Base-by-base conservation (phyloP, 2,329 filamentous ascomycete species). In the Pseudonectria foliicola region DNA sequence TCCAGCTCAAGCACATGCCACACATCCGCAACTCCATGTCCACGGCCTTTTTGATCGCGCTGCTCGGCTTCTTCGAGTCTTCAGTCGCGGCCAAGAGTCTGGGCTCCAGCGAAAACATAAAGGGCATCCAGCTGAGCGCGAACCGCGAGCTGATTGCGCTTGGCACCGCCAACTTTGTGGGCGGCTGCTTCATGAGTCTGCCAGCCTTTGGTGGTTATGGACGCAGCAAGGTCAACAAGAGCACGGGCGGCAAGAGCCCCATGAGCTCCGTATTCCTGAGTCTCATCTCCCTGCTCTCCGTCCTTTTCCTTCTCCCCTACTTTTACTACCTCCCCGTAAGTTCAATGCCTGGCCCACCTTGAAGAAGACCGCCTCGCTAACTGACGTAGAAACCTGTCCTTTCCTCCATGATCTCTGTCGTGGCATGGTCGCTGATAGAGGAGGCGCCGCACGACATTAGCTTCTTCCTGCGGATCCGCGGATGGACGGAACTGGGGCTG, bases 61-160 rank as follows among this genome's bases (percentile, higher is more conserved):
- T 98, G 15, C 78, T 98, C 0, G 92, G 92, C n/a, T 98, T 98
- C 62, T 98, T 98, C 52, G 92, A 98, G 61, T 95, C 87, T 3
- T 95, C 88, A 0, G 88, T 98, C 10, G 92, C 92, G 1, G 92
- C 92, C 25, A 96, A 96, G 63, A 90, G 85, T 43, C 66, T 98
- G 3, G 84, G 83, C 6, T 75, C 76, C 27, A 68, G 68, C 33
- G 76, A 82, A 43, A 77, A 77, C 8, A 81, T 95, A 23, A 75
- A 85, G 40, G 83, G 80, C 23, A 86, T 95, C 56, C 77, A 83
- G 34, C 70, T 95, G 27, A 95, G 88, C 55, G 77, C 92, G 2
- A 98, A 98, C 56, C 75, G 92, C 31, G 92, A 98, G 58, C 78
- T 98, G 46, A 85, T 96, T 33, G 90, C 92, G 0, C 70, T 98